Evolutionary conservation across 495 filamentous ascomycete genomes (phyloP).

Genomic region (Aspergillus nanangensis): DNA sequence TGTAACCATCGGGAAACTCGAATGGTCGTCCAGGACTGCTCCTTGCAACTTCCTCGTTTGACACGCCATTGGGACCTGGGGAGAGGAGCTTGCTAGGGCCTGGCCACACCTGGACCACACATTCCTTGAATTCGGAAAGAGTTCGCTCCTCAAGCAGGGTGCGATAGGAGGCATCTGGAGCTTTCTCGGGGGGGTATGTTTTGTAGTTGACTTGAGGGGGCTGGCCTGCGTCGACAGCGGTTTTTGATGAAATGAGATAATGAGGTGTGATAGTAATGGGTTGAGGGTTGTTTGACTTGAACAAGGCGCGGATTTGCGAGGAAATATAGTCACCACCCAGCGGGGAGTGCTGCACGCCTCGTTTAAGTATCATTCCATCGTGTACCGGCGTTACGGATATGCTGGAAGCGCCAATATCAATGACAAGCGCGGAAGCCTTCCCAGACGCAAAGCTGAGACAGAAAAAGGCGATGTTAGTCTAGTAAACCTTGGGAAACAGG

Average conservation of each 20-base stretch:
- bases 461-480: no score
- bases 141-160: conserved; percentile 87
- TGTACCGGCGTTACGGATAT: conserved; percentile 88
- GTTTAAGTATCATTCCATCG: conserved; percentile 89
- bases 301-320: conserved; percentile 76
- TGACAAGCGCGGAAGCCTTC: conserved; percentile 84
- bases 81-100: conserved; percentile 66
- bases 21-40: conserved; percentile 73
- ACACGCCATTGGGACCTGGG: conserved; percentile 50
- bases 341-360: conserved; percentile 77
- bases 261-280: conserved; percentile 78
- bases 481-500: neutral
- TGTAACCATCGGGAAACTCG: conserved; percentile 93
- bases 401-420: conserved; percentile 89
- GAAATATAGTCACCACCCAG: conserved; percentile 88
- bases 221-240: conserved; percentile 80
- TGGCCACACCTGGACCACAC: conserved; percentile 89
- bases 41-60: conserved; percentile 65
- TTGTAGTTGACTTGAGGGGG: conserved; percentile 68
- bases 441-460: conserved; percentile 72
- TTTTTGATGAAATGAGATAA: conserved; percentile 82
- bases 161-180: conserved; percentile 69
- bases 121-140: conserved; percentile 94
- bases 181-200: conserved; percentile 55
- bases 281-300: conserved; percentile 64